Base-by-base conservation (phyloP, 306 rosid genomes). In the Cicer judaicum region DNA sequence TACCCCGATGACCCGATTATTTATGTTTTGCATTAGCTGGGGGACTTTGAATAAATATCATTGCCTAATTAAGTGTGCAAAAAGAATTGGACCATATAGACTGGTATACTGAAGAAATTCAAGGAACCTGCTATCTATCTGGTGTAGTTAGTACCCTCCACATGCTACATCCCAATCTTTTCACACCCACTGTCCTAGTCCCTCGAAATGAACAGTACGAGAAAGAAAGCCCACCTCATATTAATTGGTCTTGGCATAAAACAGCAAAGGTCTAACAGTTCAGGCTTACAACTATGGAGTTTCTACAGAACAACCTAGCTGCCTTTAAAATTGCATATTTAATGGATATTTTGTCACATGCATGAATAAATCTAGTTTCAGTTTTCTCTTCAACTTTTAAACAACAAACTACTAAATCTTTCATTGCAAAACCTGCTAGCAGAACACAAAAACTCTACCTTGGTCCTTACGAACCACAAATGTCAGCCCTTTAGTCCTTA, bases 51-150 rank as follows among this genome's bases (percentile, higher is more conserved):
- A 47, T 11, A 68, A 12, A 47, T 12, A 57, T 7, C 13, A 14
- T 2, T 47, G 53, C 49, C 39, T 56, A 68, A 21, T 49, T 57
- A 15, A 44, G 62, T 15, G 69, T 70, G 19, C 14, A 46, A 18
- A 6, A 15, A 21, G 38, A 59, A 21, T 10, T 7, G 41, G 46
- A 68, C 48, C 48, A 70, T 38, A 61, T 47, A 61, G 29, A 68
- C 61, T 12, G 34, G 64, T 57, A 41, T 68, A 18, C 63, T 47
- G 48, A 36, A 57, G 77, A 49, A 49, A 60, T 19, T 61, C 19
- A 61, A 49, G 72, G 54, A 61, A 49, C 72, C 63, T 50, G 62
- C 41, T 49, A 10, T 60, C 40, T 48, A 10, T 49, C 64, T 15
- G 40, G 7, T 38, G 16, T 18, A 77, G 70, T 38, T 68, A 38